Percentiles rank a stretch among this genome's conserved stretches.
phyloP scores from a whole-genome alignment of 495 filamentous ascomycete genomes.

The Neurospora tetrasperma region DNA sequence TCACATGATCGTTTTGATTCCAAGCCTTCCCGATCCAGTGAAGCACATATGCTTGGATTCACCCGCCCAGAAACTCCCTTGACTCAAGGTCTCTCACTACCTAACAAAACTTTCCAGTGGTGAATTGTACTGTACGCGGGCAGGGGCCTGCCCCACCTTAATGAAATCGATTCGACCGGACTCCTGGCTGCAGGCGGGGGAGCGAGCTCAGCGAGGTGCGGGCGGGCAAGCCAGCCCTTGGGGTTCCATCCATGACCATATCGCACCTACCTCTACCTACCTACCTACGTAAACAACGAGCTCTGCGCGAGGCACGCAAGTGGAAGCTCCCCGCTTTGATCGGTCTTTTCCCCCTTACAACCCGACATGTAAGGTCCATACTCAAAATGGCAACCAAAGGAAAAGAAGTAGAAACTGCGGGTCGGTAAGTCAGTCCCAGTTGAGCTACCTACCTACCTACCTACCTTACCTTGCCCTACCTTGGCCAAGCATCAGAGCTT shows the following conservation, averaged over 20 bases:
- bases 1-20: not conserved
- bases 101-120: not conserved
- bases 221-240: not conserved
- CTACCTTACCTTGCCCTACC: not conserved
- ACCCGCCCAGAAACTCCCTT: not conserved
- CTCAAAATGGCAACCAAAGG: slow-evolving; percentile 24
- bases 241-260: not conserved
- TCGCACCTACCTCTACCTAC: not conserved
- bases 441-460: not conserved
- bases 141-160: not conserved
- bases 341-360: not conserved
- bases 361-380: not conserved
- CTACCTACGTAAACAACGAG: not conserved
- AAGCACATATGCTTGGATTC: not conserved
- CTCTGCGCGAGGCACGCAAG: not conserved
- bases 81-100: not conserved
- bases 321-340: not conserved
- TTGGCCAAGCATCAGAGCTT: not conserved
- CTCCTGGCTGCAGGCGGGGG: not conserved
- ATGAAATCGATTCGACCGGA: not conserved
- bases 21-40: not conserved
- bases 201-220: not conserved
- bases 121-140: not conserved
- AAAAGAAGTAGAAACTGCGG: slow-evolving; percentile 17
- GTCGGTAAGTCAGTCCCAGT: not conserved